phyloP scores from a whole-genome alignment of 1,139 yeast genomes.

The Kluyveromyces marxianus region DNA sequence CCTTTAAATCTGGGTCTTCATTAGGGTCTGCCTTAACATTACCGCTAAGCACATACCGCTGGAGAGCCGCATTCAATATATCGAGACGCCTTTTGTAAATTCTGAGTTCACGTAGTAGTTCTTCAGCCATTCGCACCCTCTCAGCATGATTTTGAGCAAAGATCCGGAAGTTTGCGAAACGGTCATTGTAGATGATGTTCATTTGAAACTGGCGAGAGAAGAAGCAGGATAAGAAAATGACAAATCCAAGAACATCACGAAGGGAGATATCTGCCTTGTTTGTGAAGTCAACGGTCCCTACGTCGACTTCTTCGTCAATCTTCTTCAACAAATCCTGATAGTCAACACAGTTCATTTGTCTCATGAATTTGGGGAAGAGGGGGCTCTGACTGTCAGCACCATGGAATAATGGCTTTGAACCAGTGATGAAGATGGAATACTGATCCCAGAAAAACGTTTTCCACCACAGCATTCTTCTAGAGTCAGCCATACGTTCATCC shows the following conservation, averaged over 20 bases:
- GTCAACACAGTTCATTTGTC: slow-evolving; percentile 23
- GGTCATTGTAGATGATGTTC: not conserved
- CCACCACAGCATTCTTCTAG: slow-evolving; percentile 28
- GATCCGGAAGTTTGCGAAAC: not conserved
- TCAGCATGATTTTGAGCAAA: not conserved
- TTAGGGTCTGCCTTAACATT: not conserved
- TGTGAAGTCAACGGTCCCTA: slow-evolving; percentile 2
- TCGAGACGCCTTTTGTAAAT: not conserved
- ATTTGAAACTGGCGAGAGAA: slow-evolving; percentile 1
- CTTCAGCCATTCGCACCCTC: not conserved
- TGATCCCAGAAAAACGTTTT: slow-evolving; percentile 23
- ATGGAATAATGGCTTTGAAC: slow-evolving; percentile 18
- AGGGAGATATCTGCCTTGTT: not conserved
- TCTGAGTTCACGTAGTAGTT: not conserved
- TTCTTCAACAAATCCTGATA: slow-evolving; percentile 16
- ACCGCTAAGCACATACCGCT: not conserved
- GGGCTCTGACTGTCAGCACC: slow-evolving; percentile 21
- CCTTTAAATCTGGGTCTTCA: not conserved
- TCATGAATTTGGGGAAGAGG: slow-evolving; percentile 20
- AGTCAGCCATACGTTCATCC: slow-evolving; percentile 27
- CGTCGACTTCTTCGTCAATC: slow-evolving; percentile 8
- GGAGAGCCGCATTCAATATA: not conserved
- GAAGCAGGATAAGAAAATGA: not conserved
- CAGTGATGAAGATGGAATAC: slow-evolving; percentile 11
- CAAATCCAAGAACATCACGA: not conserved